Evolutionary conservation across 2,329 filamentous ascomycete genomes (phyloP).

Genomic region (Blumeria hordei): DNA sequence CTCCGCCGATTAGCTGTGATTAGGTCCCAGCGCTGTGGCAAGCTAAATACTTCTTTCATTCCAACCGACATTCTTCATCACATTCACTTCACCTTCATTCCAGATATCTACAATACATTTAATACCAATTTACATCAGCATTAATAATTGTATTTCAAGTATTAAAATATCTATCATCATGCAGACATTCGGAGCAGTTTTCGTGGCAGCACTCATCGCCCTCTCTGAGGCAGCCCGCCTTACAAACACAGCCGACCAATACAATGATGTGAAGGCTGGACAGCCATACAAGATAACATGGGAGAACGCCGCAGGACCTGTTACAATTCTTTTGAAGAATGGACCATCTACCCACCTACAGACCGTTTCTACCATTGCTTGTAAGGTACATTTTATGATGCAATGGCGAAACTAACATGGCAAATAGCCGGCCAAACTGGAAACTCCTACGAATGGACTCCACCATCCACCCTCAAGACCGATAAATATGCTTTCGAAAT

Average conservation of each 20-base stretch:
- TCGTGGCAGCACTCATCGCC: constrained; percentile 7
- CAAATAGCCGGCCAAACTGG: constrained; percentile 7
- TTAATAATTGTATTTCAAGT: background rate
- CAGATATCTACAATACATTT: too few species aligned
- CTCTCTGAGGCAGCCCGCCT: constrained; percentile 8
- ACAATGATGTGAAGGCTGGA: constrained; percentile 8
- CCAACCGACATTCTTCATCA: too few species aligned
- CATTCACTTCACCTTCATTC: too few species aligned
- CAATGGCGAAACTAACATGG: constrained; percentile 1
- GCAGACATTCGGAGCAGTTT: constrained; percentile 1
- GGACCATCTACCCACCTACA: constrained; percentile 8
- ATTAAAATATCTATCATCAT: constrained; percentile 12
- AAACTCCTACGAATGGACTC: constrained; percentile 9
- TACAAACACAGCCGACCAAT: constrained; percentile 9
- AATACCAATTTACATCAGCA: background rate
- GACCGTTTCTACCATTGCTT: constrained; percentile 10
- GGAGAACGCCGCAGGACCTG: constrained; percentile 9
- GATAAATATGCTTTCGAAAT: constrained; percentile 12
- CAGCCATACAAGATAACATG: constrained; percentile 11
- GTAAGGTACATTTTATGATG: constrained; percentile 5
- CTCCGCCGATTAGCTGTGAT: too few species aligned
- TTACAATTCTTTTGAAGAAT: constrained; percentile 12
- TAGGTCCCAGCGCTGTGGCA: too few species aligned
- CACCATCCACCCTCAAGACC: constrained; percentile 5
- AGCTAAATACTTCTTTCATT: too few species aligned